Base-by-base conservation (phyloP, 352 stramenopile genomes). In the Globisporangium irregulare region DNA sequence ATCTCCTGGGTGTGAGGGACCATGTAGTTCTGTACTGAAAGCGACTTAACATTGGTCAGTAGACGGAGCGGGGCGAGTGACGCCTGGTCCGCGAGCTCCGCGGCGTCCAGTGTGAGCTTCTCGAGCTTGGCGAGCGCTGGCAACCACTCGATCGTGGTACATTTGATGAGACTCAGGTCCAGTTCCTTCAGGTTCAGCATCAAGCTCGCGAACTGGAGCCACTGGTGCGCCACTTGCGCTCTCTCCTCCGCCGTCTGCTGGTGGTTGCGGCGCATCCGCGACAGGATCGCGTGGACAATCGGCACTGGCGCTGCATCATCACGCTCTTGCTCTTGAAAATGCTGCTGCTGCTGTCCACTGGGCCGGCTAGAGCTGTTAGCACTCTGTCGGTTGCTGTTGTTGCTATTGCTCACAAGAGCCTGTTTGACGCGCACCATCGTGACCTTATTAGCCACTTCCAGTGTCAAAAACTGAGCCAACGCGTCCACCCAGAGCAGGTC, bases 11-110 rank as follows among this genome's bases (percentile, higher is more conserved):
- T 27, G 14, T 43, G 25, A 3, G 27, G 27, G 2, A 22, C 1
- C 54, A 60, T 60, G 54, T 60, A 60, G 54, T 60, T 60, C 54
- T 60, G 54, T 22, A 60, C 18, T 5, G n/a, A 27, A 1, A 60
- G 15, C 29, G 27, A 60, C 18, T 60, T 34, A 7, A 60, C 8
- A 29, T 7, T 60, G 18, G 2, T 43, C 27, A 60, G 14, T 34
- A 27, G 7, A 9, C 54, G 18, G n/a, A 60, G 54, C 22, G 27
- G 25, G 5, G 54, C 27, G 2, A 60, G 27, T 20, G 15, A 60
- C 3, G 5, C 7, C 15, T 41, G 27, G 8, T 43, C 27, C 1
- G 27, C 9, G 27, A 60, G 54, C 27, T 60, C 54, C 7, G 54
- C 8, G 12, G 54, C 54, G 27, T 60, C 27, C 8, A 60, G 54